A percentile compares a stretch with the other conserved stretches of the same genome.
Conservation (phyloP, 1,284 basidiomycete species). For the Neolentinus lepideus region DNA sequence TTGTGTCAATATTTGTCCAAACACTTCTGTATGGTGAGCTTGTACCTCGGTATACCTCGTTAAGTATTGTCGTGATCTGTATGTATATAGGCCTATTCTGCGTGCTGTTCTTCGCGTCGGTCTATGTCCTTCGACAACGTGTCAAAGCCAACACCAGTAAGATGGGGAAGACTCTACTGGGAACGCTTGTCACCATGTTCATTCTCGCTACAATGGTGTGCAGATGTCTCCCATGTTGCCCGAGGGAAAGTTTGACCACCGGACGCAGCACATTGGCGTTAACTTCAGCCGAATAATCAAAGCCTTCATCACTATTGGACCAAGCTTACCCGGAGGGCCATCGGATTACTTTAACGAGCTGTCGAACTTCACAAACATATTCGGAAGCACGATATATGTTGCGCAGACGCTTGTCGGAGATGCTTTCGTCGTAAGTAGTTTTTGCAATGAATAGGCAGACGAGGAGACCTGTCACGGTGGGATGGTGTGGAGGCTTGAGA, state of each 20-base stretch:
- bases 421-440: conserved; percentile 6
- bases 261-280: conserved; percentile 11
- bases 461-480: no score
- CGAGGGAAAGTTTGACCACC: neutral
- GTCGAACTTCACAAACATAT: conserved; percentile 9
- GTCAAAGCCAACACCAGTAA: neutral
- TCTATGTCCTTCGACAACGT: neutral
- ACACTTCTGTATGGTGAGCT: conserved; percentile 1
- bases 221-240: neutral
- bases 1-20: conserved; percentile 2
- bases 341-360: conserved; percentile 10
- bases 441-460: neutral
- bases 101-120: neutral
- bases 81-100: neutral
- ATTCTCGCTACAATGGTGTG: conserved; percentile 8
- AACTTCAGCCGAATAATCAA: conserved; percentile 11
- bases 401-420: conserved; percentile 12
- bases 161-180: conserved; percentile 2
- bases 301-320: conserved; percentile 10
- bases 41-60: neutral
- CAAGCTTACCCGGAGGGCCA: conserved; percentile 9
- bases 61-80: neutral
- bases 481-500: no score
- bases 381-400: conserved; percentile 11
- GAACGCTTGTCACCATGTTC: conserved; percentile 4